Evolutionary conservation across 768 basidiomycete genomes (phyloP), one percentile per base, ranked within the genome.

Genomic region (Amanita subjunquillea): DNA sequence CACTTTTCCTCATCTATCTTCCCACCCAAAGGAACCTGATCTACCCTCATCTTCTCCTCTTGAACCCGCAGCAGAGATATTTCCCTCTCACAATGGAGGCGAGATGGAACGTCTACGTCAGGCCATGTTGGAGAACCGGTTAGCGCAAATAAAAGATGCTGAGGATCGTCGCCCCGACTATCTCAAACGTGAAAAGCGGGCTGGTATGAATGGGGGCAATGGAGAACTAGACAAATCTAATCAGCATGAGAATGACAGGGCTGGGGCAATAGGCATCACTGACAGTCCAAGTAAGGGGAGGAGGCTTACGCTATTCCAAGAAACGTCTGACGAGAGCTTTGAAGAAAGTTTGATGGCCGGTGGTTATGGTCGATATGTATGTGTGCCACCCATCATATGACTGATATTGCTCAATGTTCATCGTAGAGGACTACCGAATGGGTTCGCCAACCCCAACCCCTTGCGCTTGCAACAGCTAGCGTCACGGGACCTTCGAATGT

Each of bases 271-370:
- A 29, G 85, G 85, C 13, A 80, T 89, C 25, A 76, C 75, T 57
- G 80, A 83, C 57, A 87, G 79, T 58, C 86, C 87, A 0, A 64
- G 72, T 51, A 88, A 84, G 66, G 88, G 88, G 1, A 72, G 87
- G 53, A 72, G 86, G 48, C 69, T 89, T 34, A 82, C 80, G 57
- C 65, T 91, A 38, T 90, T 89, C 64, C 86, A 87, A 63, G 85
- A 87, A 67, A 88, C 86, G 0, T 85, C 83, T 3, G 85, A 87
- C 43, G 85, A 87, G 65, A 89, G 86, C 60, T 89, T 90, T 58
- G 87, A 90, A 60, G 87, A 90, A 66, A 85, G 85, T 58, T 64
- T 89, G 39, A 86, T 88, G 78, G 86, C 85, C 17, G 85, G 86
- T 29, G 87, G 87, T 6, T 89, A 89, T 64, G 85, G 82, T 1